These are phyloP conservation scores for Ramalina peruviana DNA, from an alignment of 495 filamentous ascomycete genomes.

Conservation along the genomic window DNA sequence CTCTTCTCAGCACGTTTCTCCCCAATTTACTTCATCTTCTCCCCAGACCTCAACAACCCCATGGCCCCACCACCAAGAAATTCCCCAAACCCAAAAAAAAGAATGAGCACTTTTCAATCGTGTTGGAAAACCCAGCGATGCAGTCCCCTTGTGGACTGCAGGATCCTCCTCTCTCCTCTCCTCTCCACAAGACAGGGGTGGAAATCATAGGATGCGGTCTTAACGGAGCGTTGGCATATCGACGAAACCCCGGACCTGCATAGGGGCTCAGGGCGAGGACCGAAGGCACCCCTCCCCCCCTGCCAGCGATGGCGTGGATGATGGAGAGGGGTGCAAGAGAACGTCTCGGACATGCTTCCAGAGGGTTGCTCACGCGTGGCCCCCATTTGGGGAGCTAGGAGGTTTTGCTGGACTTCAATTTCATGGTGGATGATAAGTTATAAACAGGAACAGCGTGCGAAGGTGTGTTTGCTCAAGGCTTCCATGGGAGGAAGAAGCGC, in stretches of 20 bases:
- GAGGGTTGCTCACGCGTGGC: too few species aligned
- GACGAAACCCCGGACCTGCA: conserved; percentile 11
- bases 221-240: conserved; percentile 71
- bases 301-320: conserved; percentile 34
- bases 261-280: conserved; percentile 27
- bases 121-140: conserved; percentile 40
- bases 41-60: too few species aligned
- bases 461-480: too few species aligned
- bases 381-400: not conserved
- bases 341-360: conserved; percentile 43
- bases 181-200: too few species aligned
- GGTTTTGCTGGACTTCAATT: not conserved
- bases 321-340: conserved; percentile 53
- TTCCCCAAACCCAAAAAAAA: not conserved
- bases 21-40: too few species aligned
- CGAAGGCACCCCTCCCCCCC: conserved; percentile 50
- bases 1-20: too few species aligned
- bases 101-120: not conserved
- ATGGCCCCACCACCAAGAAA: not conserved
- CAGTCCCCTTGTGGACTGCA: conserved; percentile 53
- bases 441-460: too few species aligned
- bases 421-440: too few species aligned
- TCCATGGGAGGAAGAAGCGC: too few species aligned
- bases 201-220: conserved; percentile 32
- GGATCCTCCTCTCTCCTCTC: conserved; percentile 27